These are phyloP conservation scores for Neurospora tetraspora DNA, from an alignment of 495 filamentous ascomycete genomes.

Conservation along the genomic window DNA sequence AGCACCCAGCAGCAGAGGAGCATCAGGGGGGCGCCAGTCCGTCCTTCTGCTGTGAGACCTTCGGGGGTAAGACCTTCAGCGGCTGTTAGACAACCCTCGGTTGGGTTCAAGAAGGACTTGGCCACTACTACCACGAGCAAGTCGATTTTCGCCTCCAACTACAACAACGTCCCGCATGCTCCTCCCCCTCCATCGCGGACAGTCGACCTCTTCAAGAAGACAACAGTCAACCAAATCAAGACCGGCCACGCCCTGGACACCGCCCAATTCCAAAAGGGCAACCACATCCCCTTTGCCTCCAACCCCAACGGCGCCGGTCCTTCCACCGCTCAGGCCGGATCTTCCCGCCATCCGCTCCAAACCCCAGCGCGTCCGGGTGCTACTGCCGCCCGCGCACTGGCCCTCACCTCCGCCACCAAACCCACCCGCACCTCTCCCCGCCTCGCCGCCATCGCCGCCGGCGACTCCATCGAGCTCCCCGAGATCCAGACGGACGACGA, in stretches of 20 bases:
- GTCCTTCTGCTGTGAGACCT: slow-evolving; percentile 43
- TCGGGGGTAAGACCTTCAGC: background rate
- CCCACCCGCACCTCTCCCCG: slow-evolving; percentile 62
- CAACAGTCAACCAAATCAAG: slow-evolving; percentile 45
- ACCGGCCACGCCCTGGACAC: slow-evolving; percentile 62
- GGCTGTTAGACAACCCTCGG: slow-evolving; percentile 9
- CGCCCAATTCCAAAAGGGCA: slow-evolving; percentile 69
- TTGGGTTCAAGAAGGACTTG: slow-evolving; percentile 57
- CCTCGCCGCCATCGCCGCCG: slow-evolving; percentile 65
- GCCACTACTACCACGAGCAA: slow-evolving; percentile 35
- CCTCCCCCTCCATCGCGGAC: slow-evolving; percentile 32
- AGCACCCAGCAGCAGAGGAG: slow-evolving; percentile 22
- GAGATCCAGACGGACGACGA: slow-evolving; percentile 84
- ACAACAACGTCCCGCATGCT: slow-evolving; percentile 34
- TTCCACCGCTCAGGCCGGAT: background rate
- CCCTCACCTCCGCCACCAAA: slow-evolving; percentile 37
- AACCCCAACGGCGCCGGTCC: slow-evolving; percentile 44
- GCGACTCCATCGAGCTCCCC: slow-evolving; percentile 74
- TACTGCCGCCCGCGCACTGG: slow-evolving; percentile 23
- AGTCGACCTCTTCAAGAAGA: slow-evolving; percentile 36
- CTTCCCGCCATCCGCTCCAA: slow-evolving; percentile 32
- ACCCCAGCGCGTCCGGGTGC: slow-evolving; percentile 41
- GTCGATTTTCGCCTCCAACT: slow-evolving; percentile 54
- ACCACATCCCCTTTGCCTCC: slow-evolving; percentile 75
- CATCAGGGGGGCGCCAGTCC: slow-evolving; percentile 72